phyloP scores from a whole-genome alignment of 176 grass and related monocot species.

The Eragrostis nindensis region DNA sequence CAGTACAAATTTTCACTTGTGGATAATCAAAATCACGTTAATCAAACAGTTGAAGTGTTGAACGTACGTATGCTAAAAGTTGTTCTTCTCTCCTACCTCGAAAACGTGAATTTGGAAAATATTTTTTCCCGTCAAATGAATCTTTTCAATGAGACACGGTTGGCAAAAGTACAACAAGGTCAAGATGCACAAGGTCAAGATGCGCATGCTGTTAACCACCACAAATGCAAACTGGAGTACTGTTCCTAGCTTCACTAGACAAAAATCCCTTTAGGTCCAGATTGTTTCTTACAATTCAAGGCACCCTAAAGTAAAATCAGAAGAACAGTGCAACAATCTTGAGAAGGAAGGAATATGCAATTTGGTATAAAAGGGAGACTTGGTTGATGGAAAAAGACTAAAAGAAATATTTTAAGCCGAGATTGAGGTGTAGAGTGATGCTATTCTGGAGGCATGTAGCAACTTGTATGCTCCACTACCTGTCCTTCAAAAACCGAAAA shows the following conservation, averaged over 20 bases:
- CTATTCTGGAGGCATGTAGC: conserved; percentile 32
- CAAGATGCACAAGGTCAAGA: too few species aligned
- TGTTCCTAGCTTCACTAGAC: conserved; percentile 24
- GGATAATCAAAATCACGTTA: background rate
- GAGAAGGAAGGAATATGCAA: conserved; percentile 33
- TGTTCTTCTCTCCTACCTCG: background rate
- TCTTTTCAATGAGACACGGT: background rate
- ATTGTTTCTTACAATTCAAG: conserved; percentile 64
- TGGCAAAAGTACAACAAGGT: conserved; percentile 20
- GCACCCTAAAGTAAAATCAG: conserved; percentile 50
- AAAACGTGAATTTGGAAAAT: background rate
- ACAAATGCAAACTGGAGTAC: background rate
- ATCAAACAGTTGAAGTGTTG: background rate
- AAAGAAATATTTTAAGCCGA: conserved; percentile 13
- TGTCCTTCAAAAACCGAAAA: conserved; percentile 30
- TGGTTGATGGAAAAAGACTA: conserved; percentile 22
- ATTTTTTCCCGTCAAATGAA: conserved; percentile 30
- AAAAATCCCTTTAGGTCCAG: conserved; percentile 29
- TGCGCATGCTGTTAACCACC: conserved; percentile 35
- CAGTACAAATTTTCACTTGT: background rate
- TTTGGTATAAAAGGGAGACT: conserved; percentile 21
- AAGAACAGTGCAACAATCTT: conserved; percentile 48
- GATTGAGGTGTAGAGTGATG: conserved; percentile 8
- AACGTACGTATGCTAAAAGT: background rate
- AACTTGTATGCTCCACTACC: conserved; percentile 35